A percentile compares a stretch with the other conserved stretches of the same genome.
phyloP scores from a whole-genome alignment of 164 flowering plant species.

The Umbellularia californica region DNA sequence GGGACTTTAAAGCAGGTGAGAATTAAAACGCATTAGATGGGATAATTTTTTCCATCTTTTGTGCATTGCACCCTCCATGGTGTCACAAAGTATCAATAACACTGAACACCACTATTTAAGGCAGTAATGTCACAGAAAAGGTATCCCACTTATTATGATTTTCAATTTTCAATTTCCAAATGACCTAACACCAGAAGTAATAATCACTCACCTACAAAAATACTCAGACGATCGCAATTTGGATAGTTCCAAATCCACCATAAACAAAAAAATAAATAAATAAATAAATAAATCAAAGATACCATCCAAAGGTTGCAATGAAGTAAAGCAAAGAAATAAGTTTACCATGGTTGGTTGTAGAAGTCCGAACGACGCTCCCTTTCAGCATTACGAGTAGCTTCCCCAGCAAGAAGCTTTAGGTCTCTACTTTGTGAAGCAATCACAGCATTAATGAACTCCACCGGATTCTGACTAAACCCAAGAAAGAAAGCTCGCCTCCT shows the following conservation, averaged over 20 bases:
- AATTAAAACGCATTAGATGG: too few species aligned
- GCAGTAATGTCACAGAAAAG: too few species aligned
- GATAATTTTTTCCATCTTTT: too few species aligned
- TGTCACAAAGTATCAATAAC: too few species aligned
- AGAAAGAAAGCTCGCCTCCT: conserved; percentile 78
- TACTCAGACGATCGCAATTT: not conserved
- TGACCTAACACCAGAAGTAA: too few species aligned
- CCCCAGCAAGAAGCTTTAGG: conserved; percentile 76
- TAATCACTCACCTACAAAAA: not conserved
- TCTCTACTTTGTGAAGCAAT: conserved; percentile 85
- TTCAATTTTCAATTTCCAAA: too few species aligned
- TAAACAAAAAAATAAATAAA: too few species aligned
- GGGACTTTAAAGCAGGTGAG: too few species aligned
- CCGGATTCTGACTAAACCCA: conserved; percentile 91
- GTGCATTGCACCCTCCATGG: too few species aligned
- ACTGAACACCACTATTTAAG: too few species aligned
- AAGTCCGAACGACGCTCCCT: conserved; percentile 71
- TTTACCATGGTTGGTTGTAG: conserved; percentile 80
- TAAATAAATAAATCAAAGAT: not conserved
- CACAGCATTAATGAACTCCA: conserved; percentile 76
- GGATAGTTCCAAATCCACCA: not conserved
- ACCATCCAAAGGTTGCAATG: not conserved
- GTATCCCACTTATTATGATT: too few species aligned
- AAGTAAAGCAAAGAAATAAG: not conserved
- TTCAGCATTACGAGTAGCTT: conserved; percentile 58